Percentiles rank a stretch among this genome's conserved stretches.
These are phyloP conservation scores for Oxalis stricta DNA, from an alignment of 441 rosid species.

Conservation along the genomic window DNA sequence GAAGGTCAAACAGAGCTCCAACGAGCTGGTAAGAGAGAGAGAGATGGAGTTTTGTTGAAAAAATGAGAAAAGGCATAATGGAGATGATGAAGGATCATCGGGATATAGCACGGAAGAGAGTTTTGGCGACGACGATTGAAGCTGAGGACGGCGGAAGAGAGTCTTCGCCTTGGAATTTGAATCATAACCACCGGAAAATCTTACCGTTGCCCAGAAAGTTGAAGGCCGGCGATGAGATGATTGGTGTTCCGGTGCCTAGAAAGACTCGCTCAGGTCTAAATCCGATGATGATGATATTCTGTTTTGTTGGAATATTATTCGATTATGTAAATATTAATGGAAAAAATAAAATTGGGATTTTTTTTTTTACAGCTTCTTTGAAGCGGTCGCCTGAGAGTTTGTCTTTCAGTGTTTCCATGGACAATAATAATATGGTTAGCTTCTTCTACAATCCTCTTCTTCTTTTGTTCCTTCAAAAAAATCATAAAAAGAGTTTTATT, in stretches of 20 bases:
- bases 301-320: neutral
- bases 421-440: slow-evolving; percentile 26
- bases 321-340: no score
- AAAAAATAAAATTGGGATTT: no score
- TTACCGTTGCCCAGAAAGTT: slow-evolving; percentile 9
- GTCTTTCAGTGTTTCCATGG: slow-evolving; percentile 18
- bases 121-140: slow-evolving; percentile 22
- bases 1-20: slow-evolving; percentile 2
- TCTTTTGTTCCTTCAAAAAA: neutral
- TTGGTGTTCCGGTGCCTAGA: slow-evolving; percentile 28
- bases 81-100: slow-evolving; percentile 20
- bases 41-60: slow-evolving; percentile 19
- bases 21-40: slow-evolving; percentile 16
- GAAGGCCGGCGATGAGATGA: slow-evolving; percentile 27
- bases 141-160: slow-evolving; percentile 20
- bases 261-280: slow-evolving; percentile 35
- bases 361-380: slow-evolving; percentile 17
- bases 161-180: slow-evolving; percentile 11
- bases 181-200: slow-evolving; percentile 15
- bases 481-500: neutral
- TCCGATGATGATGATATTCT: neutral
- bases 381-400: slow-evolving; percentile 34
- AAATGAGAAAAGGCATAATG: slow-evolving; percentile 22
- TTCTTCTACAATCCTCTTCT: neutral
- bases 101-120: slow-evolving; percentile 32